A percentile compares a stretch with the other conserved stretches of the same genome.
Evolutionary conservation across 2,329 filamentous ascomycete species (phyloP).

Genomic region (Cercospora beticola): DNA sequence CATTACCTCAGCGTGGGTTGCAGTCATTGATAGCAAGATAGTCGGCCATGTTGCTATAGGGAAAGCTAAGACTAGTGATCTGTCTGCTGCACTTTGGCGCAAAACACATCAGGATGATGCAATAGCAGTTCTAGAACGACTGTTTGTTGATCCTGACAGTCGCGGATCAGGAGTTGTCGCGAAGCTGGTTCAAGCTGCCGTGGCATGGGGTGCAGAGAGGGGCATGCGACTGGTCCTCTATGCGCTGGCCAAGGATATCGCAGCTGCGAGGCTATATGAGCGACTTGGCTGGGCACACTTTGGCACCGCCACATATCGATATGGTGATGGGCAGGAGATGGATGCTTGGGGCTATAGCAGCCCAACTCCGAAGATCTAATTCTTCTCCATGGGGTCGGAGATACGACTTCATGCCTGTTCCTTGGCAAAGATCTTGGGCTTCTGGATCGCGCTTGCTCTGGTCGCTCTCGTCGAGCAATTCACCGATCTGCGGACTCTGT

Average conservation of each 20-base stretch:
- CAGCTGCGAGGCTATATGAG: constrained; percentile 30
- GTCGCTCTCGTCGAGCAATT: neutral
- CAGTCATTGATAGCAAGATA: constrained; percentile 18
- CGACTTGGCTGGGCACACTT: constrained; percentile 29
- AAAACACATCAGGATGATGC: constrained; percentile 13
- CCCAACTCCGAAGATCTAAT: neutral
- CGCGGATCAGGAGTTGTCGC: constrained; percentile 25
- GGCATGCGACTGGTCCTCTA: constrained; percentile 25
- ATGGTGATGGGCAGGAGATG: constrained; percentile 20
- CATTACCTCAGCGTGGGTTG: constrained; percentile 29
- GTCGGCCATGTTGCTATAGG: constrained; percentile 27
- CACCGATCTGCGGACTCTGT: neutral
- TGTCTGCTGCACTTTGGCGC: constrained; percentile 24
- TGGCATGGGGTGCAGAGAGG: constrained; percentile 14
- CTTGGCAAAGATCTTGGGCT: neutral
- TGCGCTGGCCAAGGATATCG: constrained; percentile 29
- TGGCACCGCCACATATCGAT: constrained; percentile 19
- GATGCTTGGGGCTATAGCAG: constrained; percentile 25
- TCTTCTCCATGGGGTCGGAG: neutral
- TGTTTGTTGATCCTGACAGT: constrained; percentile 30
- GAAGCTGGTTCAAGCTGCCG: constrained; percentile 23
- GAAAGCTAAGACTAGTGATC: constrained; percentile 18
- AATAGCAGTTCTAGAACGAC: constrained; percentile 30
- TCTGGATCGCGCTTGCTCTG: neutral
- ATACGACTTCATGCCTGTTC: neutral